Evolutionary conservation across 805 yeast species (phyloP).

Genomic region (Kregervanrija delftensis): DNA sequence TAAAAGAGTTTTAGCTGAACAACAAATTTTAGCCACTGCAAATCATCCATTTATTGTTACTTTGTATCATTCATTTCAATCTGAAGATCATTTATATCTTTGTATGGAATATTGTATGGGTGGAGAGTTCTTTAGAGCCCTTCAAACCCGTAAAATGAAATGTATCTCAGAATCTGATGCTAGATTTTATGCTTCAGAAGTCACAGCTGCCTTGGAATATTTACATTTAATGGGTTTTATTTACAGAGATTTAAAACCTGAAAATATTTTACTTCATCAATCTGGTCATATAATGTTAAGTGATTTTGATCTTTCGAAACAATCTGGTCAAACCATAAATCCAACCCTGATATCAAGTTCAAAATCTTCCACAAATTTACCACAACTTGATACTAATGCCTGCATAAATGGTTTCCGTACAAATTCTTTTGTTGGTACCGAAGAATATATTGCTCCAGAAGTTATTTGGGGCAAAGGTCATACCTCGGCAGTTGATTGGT

Average conservation of each 20-base stretch:
- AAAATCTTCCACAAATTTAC: slow-evolving; percentile 33
- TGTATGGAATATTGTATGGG: slow-evolving; percentile 99
- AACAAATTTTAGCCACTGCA: slow-evolving; percentile 89
- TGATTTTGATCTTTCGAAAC: slow-evolving; percentile 93
- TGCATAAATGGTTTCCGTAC: slow-evolving; percentile 96
- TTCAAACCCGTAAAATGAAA: slow-evolving; percentile 83
- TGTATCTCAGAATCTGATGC: slow-evolving; percentile 88
- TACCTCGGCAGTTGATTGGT: slow-evolving; percentile 98
- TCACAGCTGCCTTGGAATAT: slow-evolving; percentile 93
- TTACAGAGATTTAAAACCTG: slow-evolving; percentile 94
- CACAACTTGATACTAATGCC: slow-evolving; percentile 84
- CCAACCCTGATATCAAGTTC: slow-evolving; percentile 54
- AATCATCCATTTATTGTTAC: slow-evolving; percentile 98
- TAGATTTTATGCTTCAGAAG: slow-evolving; percentile 91
- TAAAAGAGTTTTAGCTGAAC: slow-evolving; percentile 92
- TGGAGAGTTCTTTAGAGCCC: slow-evolving; percentile 94
- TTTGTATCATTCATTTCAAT: slow-evolving; percentile 91
- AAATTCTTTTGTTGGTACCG: slow-evolving; percentile 97
- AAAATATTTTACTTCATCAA: slow-evolving; percentile 87
- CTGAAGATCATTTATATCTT: slow-evolving; percentile 81
- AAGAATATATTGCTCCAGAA: slow-evolving; percentile 97
- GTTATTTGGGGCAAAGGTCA: slow-evolving; percentile 97
- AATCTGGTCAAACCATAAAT: slow-evolving; percentile 65
- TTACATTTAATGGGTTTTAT: slow-evolving; percentile 95
- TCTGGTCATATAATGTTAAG: slow-evolving; percentile 98